Conservation (phyloP, 2,329 filamentous ascomycete genomes). For the Ascochyta rabiei region DNA sequence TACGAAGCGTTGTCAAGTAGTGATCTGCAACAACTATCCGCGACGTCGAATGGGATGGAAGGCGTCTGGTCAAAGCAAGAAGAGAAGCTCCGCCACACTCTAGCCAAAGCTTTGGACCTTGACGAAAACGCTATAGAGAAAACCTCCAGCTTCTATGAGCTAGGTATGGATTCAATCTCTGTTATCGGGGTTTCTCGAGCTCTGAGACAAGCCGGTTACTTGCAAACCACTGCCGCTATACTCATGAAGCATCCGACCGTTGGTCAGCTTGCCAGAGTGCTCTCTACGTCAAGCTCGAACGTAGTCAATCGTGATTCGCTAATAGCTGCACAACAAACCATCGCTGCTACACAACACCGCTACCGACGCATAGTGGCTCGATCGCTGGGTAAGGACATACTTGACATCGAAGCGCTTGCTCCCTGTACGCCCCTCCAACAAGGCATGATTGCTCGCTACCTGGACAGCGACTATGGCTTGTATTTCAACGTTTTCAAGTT, state of each 20-base stretch:
- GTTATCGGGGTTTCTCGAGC: constrained; percentile 71
- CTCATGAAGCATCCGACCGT: constrained; percentile 66
- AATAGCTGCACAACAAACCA: constrained; percentile 62
- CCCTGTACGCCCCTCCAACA: constrained; percentile 88
- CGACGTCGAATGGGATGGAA: constrained; percentile 14
- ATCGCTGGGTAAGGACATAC: constrained; percentile 57
- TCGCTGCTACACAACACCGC: constrained; percentile 69
- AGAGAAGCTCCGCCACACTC: constrained; percentile 58
- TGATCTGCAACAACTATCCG: constrained; percentile 63
- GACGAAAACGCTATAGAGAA: constrained; percentile 54
- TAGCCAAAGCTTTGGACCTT: constrained; percentile 61
- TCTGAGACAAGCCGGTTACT: constrained; percentile 68
- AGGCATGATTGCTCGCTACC: constrained; percentile 77
- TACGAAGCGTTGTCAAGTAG: constrained; percentile 67
- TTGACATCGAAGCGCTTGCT: constrained; percentile 72
- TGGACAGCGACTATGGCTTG: constrained; percentile 61
- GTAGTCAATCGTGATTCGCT: constrained; percentile 33
- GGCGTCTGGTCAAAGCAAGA: constrained; percentile 44
- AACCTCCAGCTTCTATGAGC: constrained; percentile 76
- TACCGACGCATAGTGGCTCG: constrained; percentile 61
- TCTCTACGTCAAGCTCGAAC: constrained; percentile 24
- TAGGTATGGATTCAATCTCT: constrained; percentile 88
- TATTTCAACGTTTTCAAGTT: constrained; percentile 83
- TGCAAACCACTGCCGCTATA: constrained; percentile 65
- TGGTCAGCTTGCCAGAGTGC: constrained; percentile 46